These are phyloP conservation scores for Diplodia scrobiculata DNA, from an alignment of 2,329 filamentous ascomycete species.

Conservation along the genomic window DNA sequence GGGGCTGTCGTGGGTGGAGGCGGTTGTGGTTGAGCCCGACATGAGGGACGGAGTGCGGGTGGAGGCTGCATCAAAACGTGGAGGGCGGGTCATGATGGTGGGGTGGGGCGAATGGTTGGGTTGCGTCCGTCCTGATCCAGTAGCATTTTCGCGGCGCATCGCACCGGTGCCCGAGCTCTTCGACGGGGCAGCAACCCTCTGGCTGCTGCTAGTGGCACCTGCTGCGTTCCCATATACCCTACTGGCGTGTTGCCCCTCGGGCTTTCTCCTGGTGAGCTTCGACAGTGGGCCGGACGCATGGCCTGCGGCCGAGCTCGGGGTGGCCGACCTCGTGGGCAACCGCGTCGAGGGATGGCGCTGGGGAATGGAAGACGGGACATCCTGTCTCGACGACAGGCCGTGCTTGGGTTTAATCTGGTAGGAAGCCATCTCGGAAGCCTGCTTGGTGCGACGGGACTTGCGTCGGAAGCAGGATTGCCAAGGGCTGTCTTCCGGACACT, in stretches of 20 bases:
- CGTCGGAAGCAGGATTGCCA: slow-evolving; percentile 34
- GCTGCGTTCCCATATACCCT: slow-evolving; percentile 25
- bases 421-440: slow-evolving; percentile 44
- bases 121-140: slow-evolving; percentile 28
- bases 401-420: slow-evolving; percentile 45
- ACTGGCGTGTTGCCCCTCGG: slow-evolving; percentile 33
- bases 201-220: slow-evolving; percentile 26
- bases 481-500: slow-evolving; percentile 37
- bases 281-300: slow-evolving; percentile 28
- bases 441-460: slow-evolving; percentile 42
- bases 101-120: slow-evolving; percentile 23
- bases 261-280: slow-evolving; percentile 36
- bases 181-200: slow-evolving; percentile 21
- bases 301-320: slow-evolving; percentile 35
- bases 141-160: slow-evolving; percentile 27
- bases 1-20: slow-evolving; percentile 51
- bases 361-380: slow-evolving; percentile 36
- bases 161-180: slow-evolving; percentile 26
- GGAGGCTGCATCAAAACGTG: slow-evolving; percentile 42
- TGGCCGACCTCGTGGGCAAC: slow-evolving; percentile 43
- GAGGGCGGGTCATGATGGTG: slow-evolving; percentile 35
- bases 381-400: slow-evolving; percentile 40
- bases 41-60: slow-evolving; percentile 52
- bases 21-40: slow-evolving; percentile 49
- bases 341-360: slow-evolving; percentile 40